Evolutionary conservation across 306 rosid genomes (phyloP).

Genomic region (Coriaria nepalensis): DNA sequence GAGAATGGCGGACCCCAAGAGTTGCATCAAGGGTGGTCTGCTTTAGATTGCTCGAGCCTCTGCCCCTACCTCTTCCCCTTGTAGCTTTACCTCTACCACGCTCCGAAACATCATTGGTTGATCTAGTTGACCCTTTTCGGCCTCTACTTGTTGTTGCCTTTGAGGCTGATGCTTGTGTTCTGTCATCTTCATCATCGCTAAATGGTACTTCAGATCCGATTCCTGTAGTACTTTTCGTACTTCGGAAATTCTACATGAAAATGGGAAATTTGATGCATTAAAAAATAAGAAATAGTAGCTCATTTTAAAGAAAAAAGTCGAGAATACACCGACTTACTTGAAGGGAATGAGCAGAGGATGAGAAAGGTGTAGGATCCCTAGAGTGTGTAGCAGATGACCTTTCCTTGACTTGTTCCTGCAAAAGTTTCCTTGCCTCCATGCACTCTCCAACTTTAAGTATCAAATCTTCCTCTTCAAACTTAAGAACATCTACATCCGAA

Average conservation of each 20-base stretch:
- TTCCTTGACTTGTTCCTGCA: slow-evolving; percentile 78
- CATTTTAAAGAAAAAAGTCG: slow-evolving; percentile 6
- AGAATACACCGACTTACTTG: slow-evolving; percentile 39
- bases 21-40: slow-evolving; percentile 88
- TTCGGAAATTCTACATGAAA: slow-evolving; percentile 34
- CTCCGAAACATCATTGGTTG: slow-evolving; percentile 28
- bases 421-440: slow-evolving; percentile 54
- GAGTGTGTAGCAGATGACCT: slow-evolving; percentile 28
- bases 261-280: neutral
- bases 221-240: slow-evolving; percentile 47
- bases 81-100: slow-evolving; percentile 26
- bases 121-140: slow-evolving; percentile 39
- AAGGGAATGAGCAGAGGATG: slow-evolving; percentile 32
- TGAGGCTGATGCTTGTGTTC: slow-evolving; percentile 34
- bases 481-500: slow-evolving; percentile 24
- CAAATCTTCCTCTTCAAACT: slow-evolving; percentile 72
- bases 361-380: slow-evolving; percentile 35
- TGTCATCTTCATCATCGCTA: slow-evolving; percentile 72
- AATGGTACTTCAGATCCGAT: slow-evolving; percentile 58
- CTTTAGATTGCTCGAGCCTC: slow-evolving; percentile 55
- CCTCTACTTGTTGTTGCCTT: slow-evolving; percentile 55
- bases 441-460: slow-evolving; percentile 87
- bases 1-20: slow-evolving; percentile 61
- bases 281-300: neutral
- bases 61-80: slow-evolving; percentile 77